Evolutionary conservation across 164 flowering plant species (phyloP).

Genomic region (Tinospora cordifolia): DNA sequence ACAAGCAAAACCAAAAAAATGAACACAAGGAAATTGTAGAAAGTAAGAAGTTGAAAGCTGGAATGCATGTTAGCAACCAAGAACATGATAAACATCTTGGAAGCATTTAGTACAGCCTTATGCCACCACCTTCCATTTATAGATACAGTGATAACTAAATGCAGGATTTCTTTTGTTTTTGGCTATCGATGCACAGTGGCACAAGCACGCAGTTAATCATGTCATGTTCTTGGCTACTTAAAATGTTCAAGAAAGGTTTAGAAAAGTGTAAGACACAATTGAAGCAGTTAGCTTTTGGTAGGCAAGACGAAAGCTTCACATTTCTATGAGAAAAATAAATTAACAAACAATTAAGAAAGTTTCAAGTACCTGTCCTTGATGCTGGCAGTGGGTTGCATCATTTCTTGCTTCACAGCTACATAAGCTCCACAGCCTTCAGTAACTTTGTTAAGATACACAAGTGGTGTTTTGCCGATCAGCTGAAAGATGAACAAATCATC

Average conservation of each 20-base stretch:
- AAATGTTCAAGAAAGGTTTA: no score
- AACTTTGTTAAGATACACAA: slow-evolving; percentile 84
- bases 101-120: no score
- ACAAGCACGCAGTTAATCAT: neutral
- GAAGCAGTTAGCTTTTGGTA: no score
- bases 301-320: no score
- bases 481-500: slow-evolving; percentile 22
- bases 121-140: neutral
- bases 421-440: slow-evolving; percentile 90
- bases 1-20: slow-evolving; percentile 1
- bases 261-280: no score
- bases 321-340: neutral
- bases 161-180: no score
- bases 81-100: no score
- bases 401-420: slow-evolving; percentile 87
- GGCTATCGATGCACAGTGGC: neutral
- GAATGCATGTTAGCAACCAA: no score
- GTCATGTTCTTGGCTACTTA: no score
- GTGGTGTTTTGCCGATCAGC: slow-evolving; percentile 86
- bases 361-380: slow-evolving; percentile 77
- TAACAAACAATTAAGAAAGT: neutral
- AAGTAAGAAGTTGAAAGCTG: neutral
- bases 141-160: no score
- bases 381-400: slow-evolving; percentile 89
- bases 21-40: neutral